Percentiles rank a stretch among this genome's conserved stretches.
Conservation (phyloP, 2,329 filamentous ascomycete genomes). For the Xylaria hypoxylon region DNA sequence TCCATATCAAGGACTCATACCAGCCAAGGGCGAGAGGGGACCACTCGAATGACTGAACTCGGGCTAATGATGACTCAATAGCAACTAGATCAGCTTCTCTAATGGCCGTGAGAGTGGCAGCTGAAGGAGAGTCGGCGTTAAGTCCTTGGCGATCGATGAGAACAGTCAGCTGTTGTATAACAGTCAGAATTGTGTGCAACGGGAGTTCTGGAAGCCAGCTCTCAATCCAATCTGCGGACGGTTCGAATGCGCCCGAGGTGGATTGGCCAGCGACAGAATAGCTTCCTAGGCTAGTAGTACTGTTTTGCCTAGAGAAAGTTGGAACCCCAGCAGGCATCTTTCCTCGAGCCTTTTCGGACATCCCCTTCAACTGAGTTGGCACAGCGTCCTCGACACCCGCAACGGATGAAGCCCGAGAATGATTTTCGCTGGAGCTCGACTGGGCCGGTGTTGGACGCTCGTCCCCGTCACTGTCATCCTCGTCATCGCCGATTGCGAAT, state of each 20-base stretch:
- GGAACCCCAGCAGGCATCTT: conserved; percentile 89
- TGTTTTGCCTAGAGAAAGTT: conserved; percentile 91
- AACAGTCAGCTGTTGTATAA: conserved; percentile 75
- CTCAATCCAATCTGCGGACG: conserved; percentile 88
- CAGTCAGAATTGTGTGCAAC: conserved; percentile 83
- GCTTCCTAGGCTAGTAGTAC: conserved; percentile 81
- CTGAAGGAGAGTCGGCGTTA: conserved; percentile 56
- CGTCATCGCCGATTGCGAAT: conserved; percentile 91
- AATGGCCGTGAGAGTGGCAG: conserved; percentile 66
- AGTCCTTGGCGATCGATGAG: conserved; percentile 66
- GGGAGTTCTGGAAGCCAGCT: conserved; percentile 93
- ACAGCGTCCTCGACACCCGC: conserved; percentile 79
- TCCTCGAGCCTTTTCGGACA: conserved; percentile 96
- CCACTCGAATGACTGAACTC: conserved; percentile 95
- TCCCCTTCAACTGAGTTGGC: conserved; percentile 84
- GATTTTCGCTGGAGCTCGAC: conserved; percentile 72
- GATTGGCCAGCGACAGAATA: conserved; percentile 69
- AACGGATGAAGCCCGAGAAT: conserved; percentile 75
- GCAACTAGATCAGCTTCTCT: conserved; percentile 72
- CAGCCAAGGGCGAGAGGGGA: conserved; percentile 89
- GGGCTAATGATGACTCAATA: conserved; percentile 78
- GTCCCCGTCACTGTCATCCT: conserved; percentile 68
- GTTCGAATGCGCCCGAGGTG: conserved; percentile 74
- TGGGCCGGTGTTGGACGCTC: conserved; percentile 68
- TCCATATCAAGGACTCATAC: conserved; percentile 96